Evolutionary conservation across 2,329 filamentous ascomycete species (phyloP).

Genomic region (Aaosphaeria arxii): DNA sequence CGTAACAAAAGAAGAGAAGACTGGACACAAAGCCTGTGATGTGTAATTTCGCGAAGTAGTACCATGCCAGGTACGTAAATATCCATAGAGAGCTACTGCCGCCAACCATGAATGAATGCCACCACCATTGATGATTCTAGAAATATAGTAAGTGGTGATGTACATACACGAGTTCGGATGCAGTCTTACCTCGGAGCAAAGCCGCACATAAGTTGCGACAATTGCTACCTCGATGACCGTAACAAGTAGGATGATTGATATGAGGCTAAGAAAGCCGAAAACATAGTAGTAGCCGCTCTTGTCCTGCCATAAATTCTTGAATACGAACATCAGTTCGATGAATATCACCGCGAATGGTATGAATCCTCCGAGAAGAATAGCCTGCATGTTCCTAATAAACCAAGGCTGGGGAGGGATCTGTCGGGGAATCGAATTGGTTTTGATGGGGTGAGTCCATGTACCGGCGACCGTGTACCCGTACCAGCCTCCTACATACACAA

Average conservation of each 20-base stretch:
- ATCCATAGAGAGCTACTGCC: slow-evolving; percentile 77
- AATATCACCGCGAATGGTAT: slow-evolving; percentile 86
- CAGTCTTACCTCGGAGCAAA: slow-evolving; percentile 67
- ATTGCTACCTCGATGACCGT: slow-evolving; percentile 82
- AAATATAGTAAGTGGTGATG: slow-evolving; percentile 6
- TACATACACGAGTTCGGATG: background rate
- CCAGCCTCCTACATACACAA: slow-evolving; percentile 79
- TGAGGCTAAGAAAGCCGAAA: slow-evolving; percentile 78
- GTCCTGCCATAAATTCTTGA: slow-evolving; percentile 85
- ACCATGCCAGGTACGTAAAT: slow-evolving; percentile 79
- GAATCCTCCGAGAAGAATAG: slow-evolving; percentile 69
- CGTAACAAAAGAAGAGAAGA: slow-evolving; percentile 82
- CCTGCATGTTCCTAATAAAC: slow-evolving; percentile 65
- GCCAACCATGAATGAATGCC: slow-evolving; percentile 80
- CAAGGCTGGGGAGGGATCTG: slow-evolving; percentile 73
- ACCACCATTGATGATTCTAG: slow-evolving; percentile 86
- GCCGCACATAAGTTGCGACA: slow-evolving; percentile 76
- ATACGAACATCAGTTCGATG: slow-evolving; percentile 82
- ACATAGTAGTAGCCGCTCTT: slow-evolving; percentile 92
- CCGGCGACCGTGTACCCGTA: slow-evolving; percentile 67
- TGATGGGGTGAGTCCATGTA: slow-evolving; percentile 78
- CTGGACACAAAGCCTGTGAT: slow-evolving; percentile 77
- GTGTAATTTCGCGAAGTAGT: slow-evolving; percentile 76
- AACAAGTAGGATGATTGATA: slow-evolving; percentile 68
- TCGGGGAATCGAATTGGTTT: slow-evolving; percentile 67